Conservation (phyloP, 2,329 filamentous ascomycete genomes). For the Venturia pyrina region DNA sequence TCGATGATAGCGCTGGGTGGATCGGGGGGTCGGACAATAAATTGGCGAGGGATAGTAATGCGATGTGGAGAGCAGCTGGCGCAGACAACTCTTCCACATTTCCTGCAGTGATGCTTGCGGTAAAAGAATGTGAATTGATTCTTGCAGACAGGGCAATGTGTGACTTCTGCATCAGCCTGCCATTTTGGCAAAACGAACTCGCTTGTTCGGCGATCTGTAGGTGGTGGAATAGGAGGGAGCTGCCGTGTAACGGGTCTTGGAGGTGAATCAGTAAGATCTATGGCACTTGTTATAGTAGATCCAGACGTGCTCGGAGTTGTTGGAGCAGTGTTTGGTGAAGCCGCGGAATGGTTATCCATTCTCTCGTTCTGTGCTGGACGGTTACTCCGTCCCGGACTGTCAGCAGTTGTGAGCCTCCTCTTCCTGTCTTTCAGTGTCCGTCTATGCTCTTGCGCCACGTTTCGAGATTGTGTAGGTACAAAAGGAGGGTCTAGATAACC, state of each 20-base stretch:
- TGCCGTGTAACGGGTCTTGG: not conserved
- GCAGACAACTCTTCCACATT: conserved; percentile 90
- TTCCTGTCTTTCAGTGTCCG: conserved; percentile 22
- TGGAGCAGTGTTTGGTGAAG: conserved; percentile 2
- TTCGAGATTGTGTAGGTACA: not conserved
- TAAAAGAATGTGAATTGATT: conserved; percentile 74
- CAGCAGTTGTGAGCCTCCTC: conserved; percentile 25
- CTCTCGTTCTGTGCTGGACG: not conserved
- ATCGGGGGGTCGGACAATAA: conserved; percentile 71
- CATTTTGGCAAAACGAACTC: conserved; percentile 59
- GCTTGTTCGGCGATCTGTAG: conserved; percentile 17
- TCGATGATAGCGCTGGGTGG: conserved; percentile 31
- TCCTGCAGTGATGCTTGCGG: conserved; percentile 87
- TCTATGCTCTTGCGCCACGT: not conserved
- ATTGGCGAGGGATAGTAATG: conserved; percentile 88
- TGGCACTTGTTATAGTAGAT: not conserved
- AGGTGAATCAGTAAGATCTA: not conserved
- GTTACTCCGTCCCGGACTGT: conserved; percentile 23
- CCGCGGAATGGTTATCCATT: conserved; percentile 1
- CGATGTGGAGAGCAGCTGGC: conserved; percentile 82
- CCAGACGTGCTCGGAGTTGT: not conserved
- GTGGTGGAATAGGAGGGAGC: not conserved
- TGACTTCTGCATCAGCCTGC: conserved; percentile 81
- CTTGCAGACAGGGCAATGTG: conserved; percentile 74
- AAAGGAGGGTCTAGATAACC: not conserved